phyloP scores from a whole-genome alignment of 1,284 basidiomycete species.

The Pholiota adiposa region DNA sequence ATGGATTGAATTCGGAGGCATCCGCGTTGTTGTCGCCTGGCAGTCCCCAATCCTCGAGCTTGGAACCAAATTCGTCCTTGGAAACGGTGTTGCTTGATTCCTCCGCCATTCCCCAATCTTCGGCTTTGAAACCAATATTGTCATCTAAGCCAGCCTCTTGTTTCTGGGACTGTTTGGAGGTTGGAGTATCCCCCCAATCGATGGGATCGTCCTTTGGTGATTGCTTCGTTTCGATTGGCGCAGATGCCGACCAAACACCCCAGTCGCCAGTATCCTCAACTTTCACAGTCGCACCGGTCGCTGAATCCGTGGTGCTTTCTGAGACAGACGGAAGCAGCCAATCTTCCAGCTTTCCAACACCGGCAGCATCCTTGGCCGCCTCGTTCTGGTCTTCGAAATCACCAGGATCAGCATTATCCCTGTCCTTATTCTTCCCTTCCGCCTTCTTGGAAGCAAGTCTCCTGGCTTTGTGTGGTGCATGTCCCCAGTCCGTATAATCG shows the following conservation, averaged over 20 bases:
- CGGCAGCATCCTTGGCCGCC: neutral
- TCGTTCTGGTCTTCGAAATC: neutral
- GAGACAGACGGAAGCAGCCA: neutral
- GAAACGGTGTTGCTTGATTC: neutral
- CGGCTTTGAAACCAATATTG: neutral
- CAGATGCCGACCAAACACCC: neutral
- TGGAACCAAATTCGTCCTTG: neutral
- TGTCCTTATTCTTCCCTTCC: neutral
- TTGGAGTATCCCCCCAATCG: neutral
- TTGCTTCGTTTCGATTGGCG: neutral
- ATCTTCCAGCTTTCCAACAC: neutral
- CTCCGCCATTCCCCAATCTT: neutral
- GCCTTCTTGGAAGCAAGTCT: neutral
- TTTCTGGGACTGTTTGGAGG: neutral
- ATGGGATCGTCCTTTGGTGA: neutral
- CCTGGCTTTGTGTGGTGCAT: conserved; percentile 1
- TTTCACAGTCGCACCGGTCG: neutral
- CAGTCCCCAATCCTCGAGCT: neutral
- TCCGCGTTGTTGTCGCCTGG: neutral
- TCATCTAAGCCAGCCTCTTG: no score
- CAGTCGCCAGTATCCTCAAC: neutral
- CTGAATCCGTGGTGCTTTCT: neutral
- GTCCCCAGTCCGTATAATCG: neutral
- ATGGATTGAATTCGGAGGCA: neutral
- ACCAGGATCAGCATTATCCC: neutral